phyloP scores from a whole-genome alignment of 2,329 filamentous ascomycete genomes.

The Botrytis medusae region DNA sequence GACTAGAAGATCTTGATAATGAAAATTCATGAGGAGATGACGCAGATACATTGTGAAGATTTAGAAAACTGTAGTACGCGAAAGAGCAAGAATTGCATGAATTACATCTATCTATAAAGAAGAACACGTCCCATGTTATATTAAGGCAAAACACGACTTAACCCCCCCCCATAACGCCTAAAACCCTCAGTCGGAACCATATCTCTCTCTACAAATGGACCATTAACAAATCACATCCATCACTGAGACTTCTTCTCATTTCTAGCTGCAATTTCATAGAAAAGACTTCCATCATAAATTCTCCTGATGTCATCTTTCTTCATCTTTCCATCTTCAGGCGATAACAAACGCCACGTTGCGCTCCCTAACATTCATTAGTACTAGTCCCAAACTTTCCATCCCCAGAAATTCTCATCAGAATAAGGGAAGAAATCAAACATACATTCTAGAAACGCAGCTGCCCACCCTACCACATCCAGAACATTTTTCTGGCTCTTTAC shows the following conservation, averaged over 20 bases:
- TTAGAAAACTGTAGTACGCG: background rate
- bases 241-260: constrained; percentile 20
- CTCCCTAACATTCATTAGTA: constrained; percentile 40
- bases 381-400: background rate
- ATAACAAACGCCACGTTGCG: constrained; percentile 53
- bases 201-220: background rate
- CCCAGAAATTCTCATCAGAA: no score
- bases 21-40: background rate
- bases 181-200: background rate
- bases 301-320: constrained; percentile 57
- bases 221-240: background rate
- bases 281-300: constrained; percentile 54
- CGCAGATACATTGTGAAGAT: background rate
- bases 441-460: constrained; percentile 39
- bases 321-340: constrained; percentile 56
- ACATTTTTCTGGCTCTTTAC: constrained; percentile 45
- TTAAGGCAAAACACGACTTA: background rate
- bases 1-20: background rate
- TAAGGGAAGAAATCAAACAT: constrained; percentile 26
- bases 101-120: background rate
- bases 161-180: background rate
- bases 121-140: background rate
- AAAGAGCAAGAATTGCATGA: background rate
- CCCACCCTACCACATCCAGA: constrained; percentile 46
- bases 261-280: constrained; percentile 45